Evolutionary conservation across 805 yeast species (phyloP), one percentile per base, ranked within the genome.

Genomic region (Suhomyces sp.): DNA sequence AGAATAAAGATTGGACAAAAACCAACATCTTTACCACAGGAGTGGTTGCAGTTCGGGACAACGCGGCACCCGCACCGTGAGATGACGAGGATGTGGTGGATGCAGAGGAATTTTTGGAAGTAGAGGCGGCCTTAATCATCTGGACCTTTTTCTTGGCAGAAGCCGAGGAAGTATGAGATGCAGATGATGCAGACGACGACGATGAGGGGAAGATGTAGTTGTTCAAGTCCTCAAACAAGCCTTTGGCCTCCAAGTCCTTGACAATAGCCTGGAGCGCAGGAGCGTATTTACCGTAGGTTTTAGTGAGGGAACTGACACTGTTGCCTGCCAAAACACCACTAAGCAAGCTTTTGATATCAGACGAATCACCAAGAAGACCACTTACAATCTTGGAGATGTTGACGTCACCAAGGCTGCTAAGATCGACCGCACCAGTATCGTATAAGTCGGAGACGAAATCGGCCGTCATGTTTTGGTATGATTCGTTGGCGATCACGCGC

Each of bases 211-310:
- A 72, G 3, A 75, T 56, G 44, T 62, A 67, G 45, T 64, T 51
- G 59, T 75, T 75, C 64, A 75, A 70, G 51, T 72, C 68, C 15
- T 59, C 66, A 52, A 75, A 75, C 8, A 72, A 61, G 6, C 79
- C 79, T 41, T 62, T 63, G 29, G 60, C 48, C 54, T 75, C 75
- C 35, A 74, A 67, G 44, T 67, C 76, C 5, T 48, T 41, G 42
- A 73, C 47, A 15, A 73, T 68, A n/a, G 55, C 63, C 46, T 58
- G 57, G 22, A 73, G 49, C 5, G 76, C 78, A 8, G 60, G 57
- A 13, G 62, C 49, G 55, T 74, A 74, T 54, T 67, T 65, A 31
- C 65, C 66, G 10, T 55, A 42, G 9, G 47, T 17, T 22, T 22
- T 26, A 12, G 38, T 41, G 24, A 62, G 44, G 3, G 50, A 53